A percentile compares a stretch with the other conserved stretches of the same genome.
Conservation (phyloP, 495 filamentous ascomycete species). For the Massariosphaeria phaeospora region DNA sequence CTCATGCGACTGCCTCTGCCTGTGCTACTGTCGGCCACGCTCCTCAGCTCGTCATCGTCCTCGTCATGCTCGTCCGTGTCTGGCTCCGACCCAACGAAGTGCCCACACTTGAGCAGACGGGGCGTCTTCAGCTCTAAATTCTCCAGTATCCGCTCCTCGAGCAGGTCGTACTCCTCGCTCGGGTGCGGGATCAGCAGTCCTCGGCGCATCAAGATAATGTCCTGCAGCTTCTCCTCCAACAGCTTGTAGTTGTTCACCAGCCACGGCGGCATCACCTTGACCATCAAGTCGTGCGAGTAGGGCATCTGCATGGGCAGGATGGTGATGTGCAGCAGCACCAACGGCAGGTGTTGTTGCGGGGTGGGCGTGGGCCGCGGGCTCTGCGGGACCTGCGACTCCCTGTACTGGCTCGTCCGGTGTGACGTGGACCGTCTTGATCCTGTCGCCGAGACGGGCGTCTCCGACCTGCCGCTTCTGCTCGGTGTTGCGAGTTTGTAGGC, state of each 20-base stretch:
- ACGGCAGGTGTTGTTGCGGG: conserved; percentile 51
- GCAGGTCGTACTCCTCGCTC: conserved; percentile 79
- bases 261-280: conserved; percentile 48
- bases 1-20: conserved; percentile 42
- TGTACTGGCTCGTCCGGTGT: conserved; percentile 2
- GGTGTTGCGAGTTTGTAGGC: conserved; percentile 28
- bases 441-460: conserved; percentile 29
- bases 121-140: conserved; percentile 72
- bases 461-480: conserved; percentile 25
- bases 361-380: conserved; percentile 16
- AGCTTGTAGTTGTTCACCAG: conserved; percentile 69
- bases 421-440: conserved; percentile 25
- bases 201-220: conserved; percentile 68
- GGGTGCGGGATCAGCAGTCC: conserved; percentile 87
- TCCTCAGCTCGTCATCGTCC: conserved; percentile 22
- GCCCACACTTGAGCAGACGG: conserved; percentile 72
- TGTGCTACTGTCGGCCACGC: conserved; percentile 8
- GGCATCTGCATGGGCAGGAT: conserved; percentile 66
- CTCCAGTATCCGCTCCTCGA: conserved; percentile 89
- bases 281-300: conserved; percentile 56
- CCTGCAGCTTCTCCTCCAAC: conserved; percentile 67
- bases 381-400: conserved; percentile 4
- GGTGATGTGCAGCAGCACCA: conserved; percentile 85
- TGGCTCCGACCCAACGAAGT: conserved; percentile 43
- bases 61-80: conserved; percentile 14